Percentiles rank a stretch among this genome's conserved stretches.
phyloP scores from a whole-genome alignment of 169 alveolate species.

The Plasmodium coatneyi region DNA sequence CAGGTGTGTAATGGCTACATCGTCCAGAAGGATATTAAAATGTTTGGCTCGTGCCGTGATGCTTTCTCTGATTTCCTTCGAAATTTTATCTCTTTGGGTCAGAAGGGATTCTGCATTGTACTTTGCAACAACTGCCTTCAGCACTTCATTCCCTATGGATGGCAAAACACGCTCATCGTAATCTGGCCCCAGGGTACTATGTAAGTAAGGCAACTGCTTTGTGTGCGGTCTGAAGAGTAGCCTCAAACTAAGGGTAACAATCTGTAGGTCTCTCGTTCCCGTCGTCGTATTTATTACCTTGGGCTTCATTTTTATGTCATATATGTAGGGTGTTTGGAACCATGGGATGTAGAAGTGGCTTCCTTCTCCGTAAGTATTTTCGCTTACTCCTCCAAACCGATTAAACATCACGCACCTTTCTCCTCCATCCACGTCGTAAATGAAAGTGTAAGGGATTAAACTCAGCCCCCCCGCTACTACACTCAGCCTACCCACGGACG shows the following conservation, averaged over 20 bases:
- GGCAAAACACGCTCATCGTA: conserved; percentile 98
- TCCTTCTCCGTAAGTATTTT: conserved; percentile 93
- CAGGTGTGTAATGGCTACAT: conserved; percentile 97
- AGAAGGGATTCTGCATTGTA: conserved; percentile 96
- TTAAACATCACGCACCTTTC: conserved; percentile 95
- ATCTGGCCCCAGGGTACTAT: conserved; percentile 96
- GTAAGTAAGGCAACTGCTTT: conserved; percentile 92
- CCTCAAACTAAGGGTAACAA: conserved; percentile 94
- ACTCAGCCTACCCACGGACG: conserved; percentile 84
- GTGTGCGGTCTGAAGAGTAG: conserved; percentile 93
- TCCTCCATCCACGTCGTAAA: conserved; percentile 96
- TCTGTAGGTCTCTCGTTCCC: conserved; percentile 95
- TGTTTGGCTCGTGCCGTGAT: conserved; percentile 94
- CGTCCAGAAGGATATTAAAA: conserved; percentile 95
- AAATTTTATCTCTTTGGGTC: conserved; percentile 96
- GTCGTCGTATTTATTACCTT: conserved; percentile 94
- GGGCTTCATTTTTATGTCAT: conserved; percentile 93
- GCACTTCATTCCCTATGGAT: conserved; percentile 97
- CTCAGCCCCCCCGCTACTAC: conserved; percentile 86
- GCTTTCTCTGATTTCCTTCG: conserved; percentile 92
- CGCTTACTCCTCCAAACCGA: conserved; percentile 93
- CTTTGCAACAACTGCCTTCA: conserved; percentile 97
- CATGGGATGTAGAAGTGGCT: conserved; percentile 94
- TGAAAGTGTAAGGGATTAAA: conserved; percentile 86
- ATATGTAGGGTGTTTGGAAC: conserved; percentile 92